Base-by-base conservation (phyloP, 805 yeast species). In the Yarrowia bubula region DNA sequence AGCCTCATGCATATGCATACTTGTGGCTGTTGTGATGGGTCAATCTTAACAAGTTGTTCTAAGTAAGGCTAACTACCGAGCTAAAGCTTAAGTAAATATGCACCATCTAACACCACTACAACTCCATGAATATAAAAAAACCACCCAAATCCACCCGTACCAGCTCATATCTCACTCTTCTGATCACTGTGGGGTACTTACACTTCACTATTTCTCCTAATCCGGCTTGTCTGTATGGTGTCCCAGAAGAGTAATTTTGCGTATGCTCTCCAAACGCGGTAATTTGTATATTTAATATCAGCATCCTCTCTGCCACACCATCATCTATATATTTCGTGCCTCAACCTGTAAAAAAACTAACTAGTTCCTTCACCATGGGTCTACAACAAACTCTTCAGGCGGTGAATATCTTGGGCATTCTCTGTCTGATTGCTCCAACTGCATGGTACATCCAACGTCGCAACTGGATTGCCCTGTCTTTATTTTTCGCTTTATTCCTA, bases 361-460 rank as follows among this genome's bases (percentile, higher is more conserved):
- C n/a, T n/a, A n/a, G n/a, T n/a, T n/a, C n/a, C 22, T 46, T 4
- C 33, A 39, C 8, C 17, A 55, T 55, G 61, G 28, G 47, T 11
- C 37, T 39, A 7, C 61, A 55, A 55, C 38, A 55, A 55, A 7
- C n/a, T 5, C 38, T 55, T 3, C 61, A 55, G 15, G 31, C 61
- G 2, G 61, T 55, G 15, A 39, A 28, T 13, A 41, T 41, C 31
- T 17, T 55, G 31, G 61, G 61, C 13, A 55, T 55, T 15, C 31
- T 55, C 2, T 55, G 46, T 17, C 61, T 41, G 13, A n/a, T 55
- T 15, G 61, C 47, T 3, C 61, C 61, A 1, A 41, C 61, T 3
- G 47, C 47, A 31, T 55, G 61, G 61, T 47, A 55, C 17, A 15
- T 55, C 28, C 39, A 41, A 10, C 47, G 61, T 0, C n/a, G 61